Percentiles rank a stretch among this genome's conserved stretches.
Conservation (phyloP, 345 rosid species). For the Brassica cretica region DNA sequence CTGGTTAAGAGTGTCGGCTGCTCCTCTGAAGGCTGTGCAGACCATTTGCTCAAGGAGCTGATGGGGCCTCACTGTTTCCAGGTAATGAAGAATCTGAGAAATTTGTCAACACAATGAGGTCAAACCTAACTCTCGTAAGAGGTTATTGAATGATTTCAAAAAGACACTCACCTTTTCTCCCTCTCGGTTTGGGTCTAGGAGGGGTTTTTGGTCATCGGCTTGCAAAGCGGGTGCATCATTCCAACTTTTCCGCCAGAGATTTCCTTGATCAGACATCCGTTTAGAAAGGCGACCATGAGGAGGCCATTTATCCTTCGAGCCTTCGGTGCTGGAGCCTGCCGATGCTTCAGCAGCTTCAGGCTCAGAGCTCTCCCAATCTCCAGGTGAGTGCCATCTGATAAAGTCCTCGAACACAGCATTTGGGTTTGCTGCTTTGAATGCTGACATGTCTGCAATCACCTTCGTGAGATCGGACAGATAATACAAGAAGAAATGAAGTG, state of each 20-base stretch:
- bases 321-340: slow-evolving; percentile 34
- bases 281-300: slow-evolving; percentile 86
- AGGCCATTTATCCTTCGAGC: slow-evolving; percentile 68
- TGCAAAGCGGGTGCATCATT: slow-evolving; percentile 74
- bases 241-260: slow-evolving; percentile 90
- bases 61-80: slow-evolving; percentile 87
- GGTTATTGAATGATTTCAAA: background rate
- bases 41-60: slow-evolving; percentile 97
- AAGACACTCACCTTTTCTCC: slow-evolving; percentile 77
- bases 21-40: slow-evolving; percentile 90
- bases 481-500: slow-evolving; percentile 1
- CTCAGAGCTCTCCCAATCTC: slow-evolving; percentile 77
- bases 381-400: slow-evolving; percentile 98
- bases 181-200: slow-evolving; percentile 83
- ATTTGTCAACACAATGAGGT: slow-evolving; percentile 26
- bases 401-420: slow-evolving; percentile 93
- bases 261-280: slow-evolving; percentile 91
- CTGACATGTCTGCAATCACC: slow-evolving; percentile 78
- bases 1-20: slow-evolving; percentile 83
- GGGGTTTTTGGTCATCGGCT: slow-evolving; percentile 81
- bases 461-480: slow-evolving; percentile 20
- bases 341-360: slow-evolving; percentile 45
- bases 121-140: slow-evolving; percentile 1
- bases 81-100: slow-evolving; percentile 76
- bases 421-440: slow-evolving; percentile 98